Conservation (phyloP, 805 yeast genomes). For the Grigorovia jiainica region DNA sequence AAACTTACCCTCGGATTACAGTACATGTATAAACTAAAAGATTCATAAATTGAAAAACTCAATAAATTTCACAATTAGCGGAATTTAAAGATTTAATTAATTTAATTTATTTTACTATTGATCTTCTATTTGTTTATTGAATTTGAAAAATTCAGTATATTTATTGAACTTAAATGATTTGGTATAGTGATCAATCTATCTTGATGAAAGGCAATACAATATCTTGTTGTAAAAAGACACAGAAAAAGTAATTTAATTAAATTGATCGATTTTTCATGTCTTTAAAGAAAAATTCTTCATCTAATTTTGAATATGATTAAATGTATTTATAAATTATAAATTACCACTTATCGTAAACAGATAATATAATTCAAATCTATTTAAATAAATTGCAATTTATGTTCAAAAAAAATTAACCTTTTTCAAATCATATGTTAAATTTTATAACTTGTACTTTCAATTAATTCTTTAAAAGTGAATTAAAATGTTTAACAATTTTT, state of each 20-base stretch:
- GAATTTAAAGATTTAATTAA: not conserved
- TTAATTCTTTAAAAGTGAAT: not conserved
- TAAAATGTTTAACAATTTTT: not conserved
- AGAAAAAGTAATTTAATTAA: too few relatives aligned
- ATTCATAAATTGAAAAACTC: conserved; percentile 17
- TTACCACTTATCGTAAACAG: not conserved
- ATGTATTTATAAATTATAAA: not conserved
- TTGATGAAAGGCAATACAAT: not conserved
- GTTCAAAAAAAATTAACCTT: too few relatives aligned
- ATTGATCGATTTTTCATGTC: too few relatives aligned
- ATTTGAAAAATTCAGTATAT: not conserved
- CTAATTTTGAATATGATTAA: not conserved
- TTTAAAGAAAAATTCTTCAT: too few relatives aligned
- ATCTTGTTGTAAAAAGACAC: too few relatives aligned
- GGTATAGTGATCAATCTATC: not conserved
- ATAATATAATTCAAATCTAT: not conserved
- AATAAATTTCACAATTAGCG: conserved; percentile 2
- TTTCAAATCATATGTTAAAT: not conserved
- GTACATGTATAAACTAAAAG: conserved; percentile 14
- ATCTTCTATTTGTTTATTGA: too few relatives aligned
- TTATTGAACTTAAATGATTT: not conserved
- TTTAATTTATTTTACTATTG: not conserved
- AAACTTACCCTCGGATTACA: conserved; percentile 12
- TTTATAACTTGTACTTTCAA: not conserved
- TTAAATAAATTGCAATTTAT: too few relatives aligned